Conservation (phyloP, 345 rosid genomes). For the Lenwebbia sp. region DNA sequence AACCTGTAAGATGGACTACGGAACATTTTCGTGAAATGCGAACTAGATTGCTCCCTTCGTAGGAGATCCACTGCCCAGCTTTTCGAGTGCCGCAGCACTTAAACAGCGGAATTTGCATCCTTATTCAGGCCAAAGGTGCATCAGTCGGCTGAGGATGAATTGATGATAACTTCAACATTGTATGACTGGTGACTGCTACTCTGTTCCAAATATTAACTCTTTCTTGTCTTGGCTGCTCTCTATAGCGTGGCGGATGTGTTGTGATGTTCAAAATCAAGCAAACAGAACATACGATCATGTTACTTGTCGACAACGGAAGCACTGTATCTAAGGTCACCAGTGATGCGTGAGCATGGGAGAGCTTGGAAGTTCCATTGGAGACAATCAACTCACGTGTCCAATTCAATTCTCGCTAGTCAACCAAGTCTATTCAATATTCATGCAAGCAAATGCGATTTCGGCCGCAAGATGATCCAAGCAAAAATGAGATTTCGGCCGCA, state of each 20-base stretch:
- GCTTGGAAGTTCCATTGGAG: background rate
- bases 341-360: background rate
- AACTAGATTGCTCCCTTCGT: background rate
- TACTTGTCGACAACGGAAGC: background rate
- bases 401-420: background rate
- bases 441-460: background rate
- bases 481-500: no score
- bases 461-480: background rate
- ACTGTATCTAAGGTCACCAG: background rate
- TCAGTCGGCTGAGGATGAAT: background rate
- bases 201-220: background rate
- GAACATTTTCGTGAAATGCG: background rate
- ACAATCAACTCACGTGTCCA: background rate
- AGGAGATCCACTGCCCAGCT: background rate
- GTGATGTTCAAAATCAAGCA: background rate
- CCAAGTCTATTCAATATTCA: background rate
- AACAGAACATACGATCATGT: background rate
- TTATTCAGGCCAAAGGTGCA: background rate
- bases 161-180: background rate
- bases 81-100: background rate
- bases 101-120: background rate
- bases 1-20: background rate
- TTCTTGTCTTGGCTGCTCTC: background rate
- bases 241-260: background rate
- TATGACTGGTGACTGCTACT: background rate